Evolutionary conservation across 768 basidiomycete genomes (phyloP), one percentile per base, ranked within the genome.

Genomic region (Suillus brevipes): DNA sequence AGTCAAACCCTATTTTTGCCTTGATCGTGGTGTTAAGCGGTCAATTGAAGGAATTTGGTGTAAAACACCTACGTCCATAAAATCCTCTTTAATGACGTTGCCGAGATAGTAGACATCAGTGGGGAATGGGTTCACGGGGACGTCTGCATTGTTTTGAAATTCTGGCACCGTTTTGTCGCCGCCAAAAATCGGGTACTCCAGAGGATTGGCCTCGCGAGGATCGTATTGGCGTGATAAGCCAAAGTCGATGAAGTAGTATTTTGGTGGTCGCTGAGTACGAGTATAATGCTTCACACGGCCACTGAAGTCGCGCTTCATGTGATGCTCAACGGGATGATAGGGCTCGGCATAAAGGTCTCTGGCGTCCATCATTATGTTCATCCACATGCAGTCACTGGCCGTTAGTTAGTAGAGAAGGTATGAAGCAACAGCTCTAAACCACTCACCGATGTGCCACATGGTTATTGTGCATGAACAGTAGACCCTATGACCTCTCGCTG

Each of bases 51-150:
- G n/a, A n/a, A n/a, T n/a, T n/a, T n/a, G n/a, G n/a, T n/a, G n/a
- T n/a, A n/a, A n/a, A n/a, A n/a, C 1, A 28, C 65, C 20, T 60
- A 82, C 81, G 60, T 71, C 56, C 0, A 77, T 18, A 55, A 82
- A 78, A 14, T 78, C 68, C 49, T 23, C 63, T n/a, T 64, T 69
- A 9, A 82, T 72, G 9, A 77, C 28, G 49, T 83, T 83, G 0
- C 81, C 83, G 0, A 83, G 65, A 37, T 78, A 79, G 64, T 81
- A 84, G 3, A 84, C 72, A 42, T 84, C 84, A 0, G 77, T 78
- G 0, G 77, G 70, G 49, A 84, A 85, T 0, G 81, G 80, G 65
- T 84, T 68, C 9, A 73, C 68, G 0, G 71, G 74, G 20, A 55
- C 20, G 0, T 65, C 52, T 0, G 64, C 34, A 6, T 62, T 68